Conservation (phyloP, 176 grass and related monocot species). For the Rhipidocladum racemiflorum region DNA sequence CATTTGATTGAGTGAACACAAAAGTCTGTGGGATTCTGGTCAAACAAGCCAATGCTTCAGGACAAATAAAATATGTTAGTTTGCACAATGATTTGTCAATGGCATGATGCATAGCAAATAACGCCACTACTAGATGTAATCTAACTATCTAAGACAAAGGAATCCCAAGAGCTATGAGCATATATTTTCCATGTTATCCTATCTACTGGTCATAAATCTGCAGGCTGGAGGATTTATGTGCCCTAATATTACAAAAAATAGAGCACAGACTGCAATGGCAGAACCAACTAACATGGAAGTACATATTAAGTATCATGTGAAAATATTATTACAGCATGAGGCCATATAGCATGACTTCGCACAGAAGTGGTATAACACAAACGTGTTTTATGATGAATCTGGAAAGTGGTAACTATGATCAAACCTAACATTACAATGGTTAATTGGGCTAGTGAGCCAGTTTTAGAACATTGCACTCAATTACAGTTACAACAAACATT, state of each 20-base stretch:
- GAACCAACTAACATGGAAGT: not conserved
- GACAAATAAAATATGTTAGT: not conserved
- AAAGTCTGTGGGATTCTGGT: not conserved
- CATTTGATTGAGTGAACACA: not conserved
- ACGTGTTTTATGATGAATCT: not conserved
- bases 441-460: no score
- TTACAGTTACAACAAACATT: not conserved
- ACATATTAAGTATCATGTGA: not conserved
- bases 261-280: not conserved
- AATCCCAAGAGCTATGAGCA: not conserved
- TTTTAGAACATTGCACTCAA: not conserved
- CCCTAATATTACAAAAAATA: not conserved
- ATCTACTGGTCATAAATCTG: not conserved
- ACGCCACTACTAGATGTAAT: not conserved
- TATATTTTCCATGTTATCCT: not conserved
- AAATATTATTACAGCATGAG: not conserved
- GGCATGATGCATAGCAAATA: not conserved
- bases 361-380: not conserved
- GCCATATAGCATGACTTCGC: not conserved
- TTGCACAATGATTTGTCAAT: not conserved
- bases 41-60: not conserved
- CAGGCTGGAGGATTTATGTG: not conserved
- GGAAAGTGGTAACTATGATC: not conserved
- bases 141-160: not conserved
- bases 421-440: not conserved